Evolutionary conservation across 179 eudicot species (phyloP), one percentile per base, ranked within the genome.

Genomic region (Carnegiea gigantea): DNA sequence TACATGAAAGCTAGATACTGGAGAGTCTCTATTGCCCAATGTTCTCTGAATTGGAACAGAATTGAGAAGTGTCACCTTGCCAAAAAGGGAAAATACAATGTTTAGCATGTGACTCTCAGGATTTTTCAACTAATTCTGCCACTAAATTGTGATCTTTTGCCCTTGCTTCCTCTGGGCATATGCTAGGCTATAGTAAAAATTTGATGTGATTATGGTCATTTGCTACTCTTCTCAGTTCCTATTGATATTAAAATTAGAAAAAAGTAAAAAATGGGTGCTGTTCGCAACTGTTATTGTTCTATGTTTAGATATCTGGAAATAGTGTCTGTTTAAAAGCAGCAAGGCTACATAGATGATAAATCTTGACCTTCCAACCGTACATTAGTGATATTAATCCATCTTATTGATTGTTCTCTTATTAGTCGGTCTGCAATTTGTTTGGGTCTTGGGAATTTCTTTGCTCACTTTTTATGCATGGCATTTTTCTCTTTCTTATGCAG

Each of bases 401-500:
- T 65, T 49, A 24, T 13, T 78, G 74, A 64, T 17, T 40, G 72
- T 26, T 68, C 26, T 73, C 21, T 14, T 28, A 38, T 36, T n/a
- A 18, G 7, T 30, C 24, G 70, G 33, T 14, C 51, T 68, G 23
- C 67, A n/a, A 36, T 75, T 51, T 46, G 73, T 62, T 74, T 73
- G 18, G 18, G n/a, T 26, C 20, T 13, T 76, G 36, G 5, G 36
- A 26, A 12, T 67, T 78, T 65, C 30, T 80, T 77, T 36, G 18
- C 64, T 59, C 6, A 28, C 38, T 73, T 38, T 76, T 78, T 59
- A 44, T 74, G 71, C 33, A 75, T 73, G 70, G 26, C 65, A 70
- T 62, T 62, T 60, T 65, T 36, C 40, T 48, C 84, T 60, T 23
- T 83, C 49, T 57, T 64, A 28, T 88, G 83, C 95, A 93, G 98